Base-by-base conservation (phyloP, 2,329 filamentous ascomycete genomes). In the Lecanosticta acicola region DNA sequence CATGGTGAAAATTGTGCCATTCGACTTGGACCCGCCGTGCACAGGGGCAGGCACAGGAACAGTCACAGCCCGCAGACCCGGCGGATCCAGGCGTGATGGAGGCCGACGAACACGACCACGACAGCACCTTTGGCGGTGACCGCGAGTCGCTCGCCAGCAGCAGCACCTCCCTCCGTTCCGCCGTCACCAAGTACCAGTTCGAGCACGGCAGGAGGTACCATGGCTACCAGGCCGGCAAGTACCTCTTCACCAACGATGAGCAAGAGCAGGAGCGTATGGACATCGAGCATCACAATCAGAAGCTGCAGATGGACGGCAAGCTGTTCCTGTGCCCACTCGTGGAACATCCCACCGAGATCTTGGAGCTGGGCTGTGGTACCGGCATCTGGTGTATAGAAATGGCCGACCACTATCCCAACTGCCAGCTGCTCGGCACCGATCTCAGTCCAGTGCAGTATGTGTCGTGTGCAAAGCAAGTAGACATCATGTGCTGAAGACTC, bases 351-450 rank as follows among this genome's bases (percentile, higher is more conserved):
- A 62, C 65, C 20, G 64, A 67, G 19, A 69, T 76, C 13, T 63
- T 77, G 13, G 74, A 76, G 52, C 55, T 75, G 14, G 73, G 72
- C 9, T 75, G 71, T 1, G 73, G 72, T 7, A 56, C 46, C 7
- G 65, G 54, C 16, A 57, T 53, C 4, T 54, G 52, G 50, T 51
- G 49, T 16, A 51, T 57, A 19, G 54, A 59, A 16, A 69, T 71
- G 56, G 72, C 70, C 58, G 57, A 60, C 54, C 20, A 45, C 33
- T 57, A 59, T 46, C 54, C 51, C 4, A 44, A 61, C 51, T 48
- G 59, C 54, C 43, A 60, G 32, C 51, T 67, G 18, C 53, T 68
- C 8, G 66, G 64, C 4, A 69, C 65, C 10, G 67, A 69, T 43
- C 61, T 70, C n/a, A 41, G 36, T 3, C 44, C 44, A 9, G 35